Percentiles rank a stretch among this genome's conserved stretches.
Conservation (phyloP, 805 yeast genomes). For the Yarrowia sp. region DNA sequence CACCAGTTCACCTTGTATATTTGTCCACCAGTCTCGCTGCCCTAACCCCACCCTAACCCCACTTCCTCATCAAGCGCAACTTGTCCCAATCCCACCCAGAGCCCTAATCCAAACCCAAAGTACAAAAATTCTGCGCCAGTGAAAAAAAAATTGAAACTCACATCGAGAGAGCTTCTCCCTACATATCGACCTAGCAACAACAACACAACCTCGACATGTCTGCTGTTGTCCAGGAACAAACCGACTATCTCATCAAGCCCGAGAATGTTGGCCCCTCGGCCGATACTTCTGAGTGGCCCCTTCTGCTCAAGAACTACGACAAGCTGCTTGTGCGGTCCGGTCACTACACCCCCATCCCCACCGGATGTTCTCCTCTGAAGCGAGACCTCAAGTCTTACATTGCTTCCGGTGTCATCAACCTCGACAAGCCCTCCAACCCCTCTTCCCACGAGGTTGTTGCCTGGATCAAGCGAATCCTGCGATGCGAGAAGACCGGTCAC, state of each 20-base stretch:
- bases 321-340: slow-evolving; percentile 93
- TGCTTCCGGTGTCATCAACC: slow-evolving; percentile 93
- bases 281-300: slow-evolving; percentile 95
- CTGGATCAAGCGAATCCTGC: slow-evolving; percentile 94
- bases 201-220: slow-evolving; percentile 51
- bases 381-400: slow-evolving; percentile 91
- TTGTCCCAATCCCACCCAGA: too few species aligned
- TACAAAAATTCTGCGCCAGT: slow-evolving; percentile 37
- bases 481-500: slow-evolving; percentile 98
- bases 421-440: slow-evolving; percentile 98
- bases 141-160: slow-evolving; percentile 29
- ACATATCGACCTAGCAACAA: slow-evolving; percentile 35
- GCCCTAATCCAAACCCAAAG: slow-evolving; percentile 28
- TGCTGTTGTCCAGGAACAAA: slow-evolving; percentile 44
- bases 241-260: slow-evolving; percentile 85
- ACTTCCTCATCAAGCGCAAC: too few species aligned
- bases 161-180: slow-evolving; percentile 21
- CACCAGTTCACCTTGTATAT: too few species aligned
- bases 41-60: slow-evolving; percentile 2
- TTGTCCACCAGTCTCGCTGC: neutral
- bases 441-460: slow-evolving; percentile 99
- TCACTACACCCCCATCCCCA: slow-evolving; percentile 96
- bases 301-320: slow-evolving; percentile 91
- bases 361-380: slow-evolving; percentile 92
- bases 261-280: slow-evolving; percentile 73